A percentile compares a stretch with the other conserved stretches of the same genome.
Evolutionary conservation across 768 basidiomycete genomes (phyloP).

Genomic region (Russula virescens): DNA sequence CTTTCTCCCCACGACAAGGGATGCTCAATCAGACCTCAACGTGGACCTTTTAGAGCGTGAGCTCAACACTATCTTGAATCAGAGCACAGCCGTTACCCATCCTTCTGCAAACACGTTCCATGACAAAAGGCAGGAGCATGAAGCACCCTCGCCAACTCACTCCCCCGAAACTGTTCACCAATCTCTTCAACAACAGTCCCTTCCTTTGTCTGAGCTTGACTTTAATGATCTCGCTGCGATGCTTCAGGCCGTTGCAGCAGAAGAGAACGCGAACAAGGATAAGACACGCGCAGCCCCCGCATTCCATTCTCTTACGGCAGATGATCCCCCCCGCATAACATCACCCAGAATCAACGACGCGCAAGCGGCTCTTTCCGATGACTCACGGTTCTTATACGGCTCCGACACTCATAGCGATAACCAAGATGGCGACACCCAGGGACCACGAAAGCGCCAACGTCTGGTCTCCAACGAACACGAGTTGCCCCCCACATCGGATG

Average conservation of each 20-base stretch:
- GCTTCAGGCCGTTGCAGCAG: conserved; percentile 53
- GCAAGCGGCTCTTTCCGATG: conserved; percentile 24
- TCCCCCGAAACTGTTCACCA: conserved; percentile 13
- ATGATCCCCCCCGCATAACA: conserved; percentile 31
- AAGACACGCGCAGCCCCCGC: conserved; percentile 67
- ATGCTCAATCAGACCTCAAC: conserved; percentile 34
- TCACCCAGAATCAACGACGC: conserved; percentile 14
- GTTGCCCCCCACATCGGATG: conserved; percentile 35
- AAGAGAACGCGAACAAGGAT: conserved; percentile 42
- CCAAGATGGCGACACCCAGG: conserved; percentile 24
- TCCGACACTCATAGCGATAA: conserved; percentile 33
- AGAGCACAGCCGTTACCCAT: conserved; percentile 66
- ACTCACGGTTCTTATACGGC: conserved; percentile 34
- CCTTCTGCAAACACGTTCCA: conserved; percentile 40
- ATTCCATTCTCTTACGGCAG: conserved; percentile 71
- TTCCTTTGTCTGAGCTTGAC: conserved; percentile 39
- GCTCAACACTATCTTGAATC: conserved; percentile 66
- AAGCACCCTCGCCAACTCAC: conserved; percentile 21
- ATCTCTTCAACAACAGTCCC: conserved; percentile 1
- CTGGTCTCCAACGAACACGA: conserved; percentile 31
- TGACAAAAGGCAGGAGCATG: conserved; percentile 8
- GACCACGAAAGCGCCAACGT: conserved; percentile 25
- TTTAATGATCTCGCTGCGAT: conserved; percentile 70
- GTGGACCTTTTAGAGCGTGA: conserved; percentile 56
- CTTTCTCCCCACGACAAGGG: conserved; percentile 36